Base-by-base conservation (phyloP, 2,329 filamentous ascomycete genomes). In the Shiraia bambusicola region DNA sequence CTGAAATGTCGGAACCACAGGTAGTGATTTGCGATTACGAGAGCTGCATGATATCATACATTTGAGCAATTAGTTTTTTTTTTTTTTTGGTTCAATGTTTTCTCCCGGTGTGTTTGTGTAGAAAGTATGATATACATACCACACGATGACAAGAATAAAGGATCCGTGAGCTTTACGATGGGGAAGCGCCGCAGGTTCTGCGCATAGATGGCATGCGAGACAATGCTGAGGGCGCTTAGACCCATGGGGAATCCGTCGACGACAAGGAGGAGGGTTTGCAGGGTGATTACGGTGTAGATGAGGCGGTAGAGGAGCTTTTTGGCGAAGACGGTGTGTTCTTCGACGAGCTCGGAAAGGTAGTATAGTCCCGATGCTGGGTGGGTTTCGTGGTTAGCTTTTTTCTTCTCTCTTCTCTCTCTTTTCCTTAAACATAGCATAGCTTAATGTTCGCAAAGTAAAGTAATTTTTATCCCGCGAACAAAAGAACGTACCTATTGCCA, bases 1-100 rank as follows among this genome's bases (percentile, higher is more conserved):
- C 87, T 92, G 70, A 98, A 98, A 72, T 97, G 85, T 42, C 81
- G 82, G 76, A 98, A 97, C 92, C 93, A 98, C 36, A 95, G 76
- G 71, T 89, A 96, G 69, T 98, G 93, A 69, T 98, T 95, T 26
- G 86, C 59, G 2, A 95, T 76, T 9, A 98, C 93, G 25, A 97
- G 79, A 2, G 82, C 83, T 89, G 44, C 13, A 15, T 5, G 7
- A n/a, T 14, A 22, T 28, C 14, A 33, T 25, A 17, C 13, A 17
- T 27, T n/a, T n/a, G n/a, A 10, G 28, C 56, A 19, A 53, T 42
- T 31, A 44, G 34, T n/a, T 3, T 19, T 13, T 25, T 19, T 8
- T n/a, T n/a, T n/a, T n/a, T n/a, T n/a, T n/a, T n/a, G n/a, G n/a
- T n/a, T n/a, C n/a, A n/a, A n/a, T n/a, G n/a, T n/a, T n/a, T n/a